Evolutionary conservation across 345 rosid species (phyloP).

Genomic region (Triadica sebifera): DNA sequence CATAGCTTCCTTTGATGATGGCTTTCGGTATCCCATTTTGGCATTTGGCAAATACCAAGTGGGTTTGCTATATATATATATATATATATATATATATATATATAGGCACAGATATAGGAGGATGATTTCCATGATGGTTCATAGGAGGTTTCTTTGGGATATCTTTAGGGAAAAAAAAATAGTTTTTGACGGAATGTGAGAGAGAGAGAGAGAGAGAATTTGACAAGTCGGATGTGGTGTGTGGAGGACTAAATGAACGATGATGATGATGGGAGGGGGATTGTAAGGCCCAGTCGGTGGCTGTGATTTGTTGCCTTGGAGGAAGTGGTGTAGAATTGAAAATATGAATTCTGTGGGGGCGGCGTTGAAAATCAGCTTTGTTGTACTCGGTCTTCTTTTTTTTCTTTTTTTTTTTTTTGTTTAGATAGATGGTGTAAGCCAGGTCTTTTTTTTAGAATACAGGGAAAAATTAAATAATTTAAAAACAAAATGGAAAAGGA

Average conservation of each 20-base stretch:
- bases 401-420: too few species aligned
- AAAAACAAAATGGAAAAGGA: background rate
- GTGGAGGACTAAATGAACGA: too few species aligned
- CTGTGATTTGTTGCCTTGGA: slow-evolving; percentile 18
- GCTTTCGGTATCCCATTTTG: slow-evolving; percentile 26
- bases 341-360: slow-evolving; percentile 25
- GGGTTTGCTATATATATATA: background rate
- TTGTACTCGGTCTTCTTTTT: too few species aligned
- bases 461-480: background rate
- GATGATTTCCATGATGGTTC: slow-evolving; percentile 43
- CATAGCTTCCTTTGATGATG: slow-evolving; percentile 18
- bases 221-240: slow-evolving; percentile 28
- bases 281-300: too few species aligned
- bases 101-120: background rate
- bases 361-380: slow-evolving; percentile 31
- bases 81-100: too few species aligned
- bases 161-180: slow-evolving; percentile 15
- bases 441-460: background rate
- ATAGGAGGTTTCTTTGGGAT: slow-evolving; percentile 35
- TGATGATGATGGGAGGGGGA: too few species aligned
- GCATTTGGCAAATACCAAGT: background rate
- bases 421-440: too few species aligned
- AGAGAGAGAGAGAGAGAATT: too few species aligned
- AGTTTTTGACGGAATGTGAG: slow-evolving; percentile 24
- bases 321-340: slow-evolving; percentile 6